phyloP scores from a whole-genome alignment of 2,329 filamentous ascomycete genomes.

The Colletotrichum camelliae region DNA sequence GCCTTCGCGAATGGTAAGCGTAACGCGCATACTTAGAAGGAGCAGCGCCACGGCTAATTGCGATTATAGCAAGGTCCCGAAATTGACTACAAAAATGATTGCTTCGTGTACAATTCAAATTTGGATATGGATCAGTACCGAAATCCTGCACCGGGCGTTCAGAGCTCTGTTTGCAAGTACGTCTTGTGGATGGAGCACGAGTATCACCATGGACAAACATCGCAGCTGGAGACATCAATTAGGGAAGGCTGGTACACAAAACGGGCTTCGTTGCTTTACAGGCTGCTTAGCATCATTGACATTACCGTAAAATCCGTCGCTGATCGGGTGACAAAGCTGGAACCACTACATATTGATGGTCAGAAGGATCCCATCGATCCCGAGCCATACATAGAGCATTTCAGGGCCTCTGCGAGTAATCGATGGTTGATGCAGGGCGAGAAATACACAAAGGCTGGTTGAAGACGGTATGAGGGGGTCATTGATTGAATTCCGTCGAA shows the following conservation, averaged over 20 bases:
- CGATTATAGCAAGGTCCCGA: background rate
- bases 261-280: rapidly evolving
- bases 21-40: background rate
- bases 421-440: too few species aligned
- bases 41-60: background rate
- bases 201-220: background rate
- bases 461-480: too few species aligned
- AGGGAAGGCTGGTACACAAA: background rate
- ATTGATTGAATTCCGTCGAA: too few species aligned
- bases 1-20: background rate
- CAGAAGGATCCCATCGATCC: background rate
- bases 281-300: rapidly evolving
- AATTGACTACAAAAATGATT: background rate
- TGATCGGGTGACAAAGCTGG: background rate
- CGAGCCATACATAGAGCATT: background rate
- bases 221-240: rapidly evolving
- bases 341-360: background rate
- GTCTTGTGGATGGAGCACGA: background rate
- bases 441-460: too few species aligned
- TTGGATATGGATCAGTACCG: background rate
- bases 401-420: background rate
- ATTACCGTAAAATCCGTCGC: rapidly evolving
- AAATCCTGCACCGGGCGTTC: rapidly evolving
- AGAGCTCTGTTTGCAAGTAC: rapidly evolving
- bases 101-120: background rate